Evolutionary conservation across 2,329 filamentous ascomycete genomes (phyloP).

Genomic region (Colletotrichum graminicola): DNA sequence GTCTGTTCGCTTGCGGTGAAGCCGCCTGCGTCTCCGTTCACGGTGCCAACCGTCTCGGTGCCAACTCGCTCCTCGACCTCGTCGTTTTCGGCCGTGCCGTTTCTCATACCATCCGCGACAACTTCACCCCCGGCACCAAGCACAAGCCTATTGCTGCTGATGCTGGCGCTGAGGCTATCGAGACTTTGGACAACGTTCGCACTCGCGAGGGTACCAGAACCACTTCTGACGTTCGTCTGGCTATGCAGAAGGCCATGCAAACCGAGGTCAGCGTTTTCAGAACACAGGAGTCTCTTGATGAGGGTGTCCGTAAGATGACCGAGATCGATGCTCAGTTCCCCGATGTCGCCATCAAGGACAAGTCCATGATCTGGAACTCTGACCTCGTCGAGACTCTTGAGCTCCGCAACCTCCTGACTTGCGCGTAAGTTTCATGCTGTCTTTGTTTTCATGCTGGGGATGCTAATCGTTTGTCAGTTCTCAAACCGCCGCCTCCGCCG

Average conservation of each 20-base stretch:
- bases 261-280: conserved; percentile 97
- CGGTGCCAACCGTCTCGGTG: conserved; percentile 96
- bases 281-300: conserved; percentile 91
- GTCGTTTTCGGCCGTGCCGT: conserved; percentile 98
- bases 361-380: conserved; percentile 99
- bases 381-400: conserved; percentile 97
- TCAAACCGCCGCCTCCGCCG: conserved; percentile 91
- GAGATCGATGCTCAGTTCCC: conserved; percentile 85
- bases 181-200: conserved; percentile 86
- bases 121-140: conserved; percentile 84
- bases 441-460: conserved; percentile 7
- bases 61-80: conserved; percentile 97
- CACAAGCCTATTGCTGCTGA: conserved; percentile 86
- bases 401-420: conserved; percentile 93
- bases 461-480: conserved; percentile 61
- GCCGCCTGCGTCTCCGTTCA: conserved; percentile 98
- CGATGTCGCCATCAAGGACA: conserved; percentile 94
- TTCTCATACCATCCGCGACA: conserved; percentile 96
- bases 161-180: conserved; percentile 88
- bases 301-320: conserved; percentile 89
- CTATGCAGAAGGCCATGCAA: conserved; percentile 99
- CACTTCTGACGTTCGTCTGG: conserved; percentile 87
- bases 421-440: conserved; percentile 80
- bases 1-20: conserved; percentile 96
- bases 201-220: conserved; percentile 86